Evolutionary conservation across 768 basidiomycete genomes (phyloP).

Genomic region (Trametes meyenii): DNA sequence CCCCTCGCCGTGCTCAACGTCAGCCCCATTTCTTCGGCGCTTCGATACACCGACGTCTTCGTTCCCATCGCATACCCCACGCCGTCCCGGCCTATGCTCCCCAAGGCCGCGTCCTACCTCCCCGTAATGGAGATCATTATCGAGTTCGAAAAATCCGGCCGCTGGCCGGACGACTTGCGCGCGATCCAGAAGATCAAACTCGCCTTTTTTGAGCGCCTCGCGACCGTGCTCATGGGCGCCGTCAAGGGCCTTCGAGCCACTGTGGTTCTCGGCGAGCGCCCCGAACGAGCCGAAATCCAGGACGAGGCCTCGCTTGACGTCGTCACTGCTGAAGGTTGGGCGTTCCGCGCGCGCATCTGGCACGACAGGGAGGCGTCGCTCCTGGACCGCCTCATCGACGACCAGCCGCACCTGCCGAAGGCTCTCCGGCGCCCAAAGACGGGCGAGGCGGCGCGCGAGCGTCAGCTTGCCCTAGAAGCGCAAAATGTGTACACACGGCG

Average conservation of each 20-base stretch:
- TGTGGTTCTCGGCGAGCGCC: conserved; percentile 60
- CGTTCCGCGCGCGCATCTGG: conserved; percentile 82
- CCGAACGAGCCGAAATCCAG: conserved; percentile 53
- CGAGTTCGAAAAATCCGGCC: conserved; percentile 89
- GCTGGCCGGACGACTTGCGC: conserved; percentile 93
- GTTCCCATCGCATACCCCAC: conserved; percentile 73
- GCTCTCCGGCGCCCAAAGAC: conserved; percentile 22
- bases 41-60: conserved; percentile 86
- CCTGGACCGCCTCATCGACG: conserved; percentile 67
- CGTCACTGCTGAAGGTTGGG: conserved; percentile 80
- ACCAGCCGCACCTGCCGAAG: conserved; percentile 38
- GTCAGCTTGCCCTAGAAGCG: conserved; percentile 58
- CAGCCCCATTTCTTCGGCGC: conserved; percentile 67
- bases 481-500: conserved; percentile 63
- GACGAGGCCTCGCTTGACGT: conserved; percentile 79
- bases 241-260: conserved; percentile 54
- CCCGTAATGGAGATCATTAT: conserved; percentile 75
- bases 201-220: conserved; percentile 86
- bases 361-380: conserved; percentile 84
- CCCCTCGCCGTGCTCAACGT: conserved; percentile 80
- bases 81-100: conserved; percentile 53
- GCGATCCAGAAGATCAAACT: conserved; percentile 95
- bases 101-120: conserved; percentile 63
- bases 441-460: conserved; percentile 43
- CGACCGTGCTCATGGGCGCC: conserved; percentile 58